Conservation (phyloP, 371 early-diverging fungal genomes). For the Nematocida sp. region DNA sequence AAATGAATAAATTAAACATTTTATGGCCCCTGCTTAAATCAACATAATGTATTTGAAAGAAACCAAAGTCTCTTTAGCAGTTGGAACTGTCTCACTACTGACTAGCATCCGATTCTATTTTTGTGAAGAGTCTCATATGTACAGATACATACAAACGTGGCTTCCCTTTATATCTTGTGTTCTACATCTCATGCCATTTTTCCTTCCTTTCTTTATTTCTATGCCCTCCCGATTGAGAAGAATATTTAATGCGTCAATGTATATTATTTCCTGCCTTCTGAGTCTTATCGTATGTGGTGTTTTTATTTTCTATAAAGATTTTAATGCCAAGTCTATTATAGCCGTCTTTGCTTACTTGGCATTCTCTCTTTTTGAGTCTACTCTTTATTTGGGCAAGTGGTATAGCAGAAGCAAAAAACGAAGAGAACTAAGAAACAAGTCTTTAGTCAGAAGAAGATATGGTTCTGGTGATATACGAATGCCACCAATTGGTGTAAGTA, state of each 20-base stretch:
- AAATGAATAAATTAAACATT: conserved; percentile 7
- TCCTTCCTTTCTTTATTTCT: conserved; percentile 47
- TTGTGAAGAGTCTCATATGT: not conserved
- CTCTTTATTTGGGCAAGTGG: conserved; percentile 35
- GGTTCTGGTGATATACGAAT: conserved; percentile 32
- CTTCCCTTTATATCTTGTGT: not conserved
- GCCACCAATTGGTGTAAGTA: conserved; percentile 41
- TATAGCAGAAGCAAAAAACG: conserved; percentile 10
- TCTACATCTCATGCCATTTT: conserved; percentile 21
- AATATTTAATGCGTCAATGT: conserved; percentile 12
- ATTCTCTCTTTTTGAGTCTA: conserved; percentile 1
- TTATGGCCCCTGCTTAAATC: conserved; percentile 28
- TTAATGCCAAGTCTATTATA: not conserved
- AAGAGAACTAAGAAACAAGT: conserved; percentile 32
- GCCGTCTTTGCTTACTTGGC: not conserved
- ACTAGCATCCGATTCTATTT: not conserved
- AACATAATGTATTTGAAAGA: conserved; percentile 36
- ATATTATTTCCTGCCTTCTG: not conserved
- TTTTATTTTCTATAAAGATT: not conserved
- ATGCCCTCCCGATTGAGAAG: conserved; percentile 12
- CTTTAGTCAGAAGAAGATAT: conserved; percentile 45
- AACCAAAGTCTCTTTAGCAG: conserved; percentile 19
- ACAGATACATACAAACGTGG: not conserved
- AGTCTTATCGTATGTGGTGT: not conserved
- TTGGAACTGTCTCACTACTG: not conserved